Evolutionary conservation across 345 rosid genomes (phyloP), one percentile per base, ranked within the genome.

Genomic region (Eucalyptus pauciflora): DNA sequence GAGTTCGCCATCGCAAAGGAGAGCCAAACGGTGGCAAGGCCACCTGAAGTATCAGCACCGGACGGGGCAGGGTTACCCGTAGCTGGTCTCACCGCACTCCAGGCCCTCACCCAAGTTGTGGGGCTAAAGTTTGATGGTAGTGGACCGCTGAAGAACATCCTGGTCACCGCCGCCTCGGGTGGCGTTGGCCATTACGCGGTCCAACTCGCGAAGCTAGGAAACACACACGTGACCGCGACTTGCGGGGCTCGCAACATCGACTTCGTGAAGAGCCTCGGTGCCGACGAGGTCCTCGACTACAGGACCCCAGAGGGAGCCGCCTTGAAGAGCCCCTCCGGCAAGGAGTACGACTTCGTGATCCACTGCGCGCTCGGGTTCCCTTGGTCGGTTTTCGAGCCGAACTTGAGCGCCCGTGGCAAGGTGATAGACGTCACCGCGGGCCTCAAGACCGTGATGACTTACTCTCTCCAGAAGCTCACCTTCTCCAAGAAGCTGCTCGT

Each of bases 121-220:
- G 98, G 96, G 67, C 33, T 97, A 88, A 96, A 93, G 87, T 94
- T 96, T 17, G 98, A 96, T 41, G 93, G 96, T 50, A 95, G 93
- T 24, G 95, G 94, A 16, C 48, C 93, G 87, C 90, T 88, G 91
- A 92, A 88, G 79, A 96, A 97, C 92, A 86, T 97, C 90, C 92
- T 95, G 49, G 85, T 96, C 85, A 95, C 98, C 15, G 96, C 98
- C 45, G 98, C 97, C 58, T 96, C 98, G 2, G 98, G 99, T 49
- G 99, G 99, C 1, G 98, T 97, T 25, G 97, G 97, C 60, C 99
- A 95, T 86, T 95, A 96, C 80, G 95, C 97, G 2, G 96, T 96
- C 89, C 98, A 97, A 87, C 89, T 97, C 8, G 96, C 97, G 1
- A 97, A 97, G 91, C 93, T 96, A 27, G 97, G 92, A 48, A 96